These are phyloP conservation scores for Rhodotorula glutinis DNA, from an alignment of 1,284 basidiomycete genomes.

Conservation along the genomic window DNA sequence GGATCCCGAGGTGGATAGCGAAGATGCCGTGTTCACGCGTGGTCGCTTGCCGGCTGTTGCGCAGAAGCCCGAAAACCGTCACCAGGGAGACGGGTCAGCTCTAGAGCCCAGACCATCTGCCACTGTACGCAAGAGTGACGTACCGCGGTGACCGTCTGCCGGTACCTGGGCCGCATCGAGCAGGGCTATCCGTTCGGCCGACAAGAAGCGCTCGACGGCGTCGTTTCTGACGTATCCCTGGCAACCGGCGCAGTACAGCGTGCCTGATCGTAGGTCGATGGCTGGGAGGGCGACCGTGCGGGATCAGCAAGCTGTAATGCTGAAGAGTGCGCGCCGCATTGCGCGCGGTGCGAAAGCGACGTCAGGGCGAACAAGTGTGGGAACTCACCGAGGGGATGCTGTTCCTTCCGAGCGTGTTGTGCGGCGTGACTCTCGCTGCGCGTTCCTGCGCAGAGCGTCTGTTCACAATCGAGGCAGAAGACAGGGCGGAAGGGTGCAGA, in stretches of 20 bases:
- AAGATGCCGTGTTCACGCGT: background rate
- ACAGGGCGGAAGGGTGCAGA: slow-evolving; percentile 12
- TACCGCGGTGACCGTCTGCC: slow-evolving; percentile 6
- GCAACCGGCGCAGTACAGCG: slow-evolving; percentile 22
- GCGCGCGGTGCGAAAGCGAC: no score
- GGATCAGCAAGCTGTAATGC: background rate
- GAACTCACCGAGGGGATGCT: slow-evolving; percentile 15
- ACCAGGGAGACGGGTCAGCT: background rate
- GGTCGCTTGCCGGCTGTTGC: slow-evolving; percentile 13
- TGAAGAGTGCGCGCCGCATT: no score
- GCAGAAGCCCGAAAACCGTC: background rate
- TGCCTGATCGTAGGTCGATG: slow-evolving; percentile 20
- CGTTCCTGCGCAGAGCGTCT: background rate
- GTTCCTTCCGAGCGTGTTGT: background rate
- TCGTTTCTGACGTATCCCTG: slow-evolving; percentile 17
- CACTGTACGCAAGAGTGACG: background rate
- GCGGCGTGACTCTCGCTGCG: slow-evolving; percentile 1
- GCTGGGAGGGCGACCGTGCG: slow-evolving; percentile 1
- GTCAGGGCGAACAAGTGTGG: no score
- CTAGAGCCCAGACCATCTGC: background rate
- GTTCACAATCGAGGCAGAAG: slow-evolving; percentile 24
- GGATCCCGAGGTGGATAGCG: background rate
- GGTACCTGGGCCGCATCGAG: background rate
- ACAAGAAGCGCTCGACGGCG: slow-evolving; percentile 9
- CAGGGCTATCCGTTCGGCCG: background rate